These are phyloP conservation scores for Diophrys appendiculata DNA, from an alignment of 73 alveolate genomes.

Conservation along the genomic window DNA sequence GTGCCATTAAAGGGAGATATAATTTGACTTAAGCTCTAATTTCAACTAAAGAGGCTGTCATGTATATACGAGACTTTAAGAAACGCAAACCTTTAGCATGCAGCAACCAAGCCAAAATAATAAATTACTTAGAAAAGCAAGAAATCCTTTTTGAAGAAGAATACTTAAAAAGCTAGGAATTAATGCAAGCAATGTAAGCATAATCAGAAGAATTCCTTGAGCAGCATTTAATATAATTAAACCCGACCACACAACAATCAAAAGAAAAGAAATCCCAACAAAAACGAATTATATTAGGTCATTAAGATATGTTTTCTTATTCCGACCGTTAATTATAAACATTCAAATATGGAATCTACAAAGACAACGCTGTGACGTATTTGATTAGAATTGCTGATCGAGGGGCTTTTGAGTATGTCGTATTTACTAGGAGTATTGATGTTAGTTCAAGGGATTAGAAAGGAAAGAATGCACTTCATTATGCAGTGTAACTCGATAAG, in stretches of 20 bases:
- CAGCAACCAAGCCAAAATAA: too few relatives aligned
- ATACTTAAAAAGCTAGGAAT: too few relatives aligned
- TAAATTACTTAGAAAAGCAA: not conserved
- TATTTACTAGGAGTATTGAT: not conserved
- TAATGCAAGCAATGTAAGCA: too few relatives aligned
- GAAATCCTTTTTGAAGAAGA: not conserved
- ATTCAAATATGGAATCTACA: not conserved
- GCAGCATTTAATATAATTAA: not conserved
- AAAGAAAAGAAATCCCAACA: not conserved
- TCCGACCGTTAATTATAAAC: not conserved
- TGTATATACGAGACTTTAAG: not conserved
- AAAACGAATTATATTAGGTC: not conserved
- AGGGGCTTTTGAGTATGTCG: not conserved
- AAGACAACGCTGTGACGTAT: not conserved
- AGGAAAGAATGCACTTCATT: not conserved
- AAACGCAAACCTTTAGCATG: too few relatives aligned
- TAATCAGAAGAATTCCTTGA: not conserved
- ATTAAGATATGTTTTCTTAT: not conserved
- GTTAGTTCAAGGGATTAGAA: not conserved
- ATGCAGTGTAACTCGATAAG: not conserved
- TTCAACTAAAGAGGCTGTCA: not conserved
- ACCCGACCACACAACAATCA: not conserved
- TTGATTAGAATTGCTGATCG: not conserved
- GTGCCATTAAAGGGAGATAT: not conserved
- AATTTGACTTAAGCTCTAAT: not conserved